Base-by-base conservation (phyloP, 2,329 filamentous ascomycete genomes). In the Trichoderma aggressivum region DNA sequence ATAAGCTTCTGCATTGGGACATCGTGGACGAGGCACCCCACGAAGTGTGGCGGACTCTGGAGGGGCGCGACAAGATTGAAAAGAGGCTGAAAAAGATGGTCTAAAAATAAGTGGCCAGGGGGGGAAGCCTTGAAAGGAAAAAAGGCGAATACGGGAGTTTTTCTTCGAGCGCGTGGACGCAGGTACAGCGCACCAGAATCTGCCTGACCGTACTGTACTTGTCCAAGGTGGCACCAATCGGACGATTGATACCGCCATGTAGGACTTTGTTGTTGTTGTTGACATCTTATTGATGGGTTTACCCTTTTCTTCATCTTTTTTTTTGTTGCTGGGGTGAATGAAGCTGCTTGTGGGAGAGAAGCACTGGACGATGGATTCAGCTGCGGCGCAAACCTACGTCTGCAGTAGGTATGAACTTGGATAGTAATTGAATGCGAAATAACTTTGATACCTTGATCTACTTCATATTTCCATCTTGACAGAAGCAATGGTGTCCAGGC, bases 1-100 rank as follows among this genome's bases (percentile, higher is more conserved):
- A 91, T 66, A 94, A 94, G 61, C 83, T 98, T 65, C 80, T 92
- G 71, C 85, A 87, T 50, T 99, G 95, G 94, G 94, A 97, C 80
- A 88, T 97, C 66, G 93, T 98, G 12, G 89, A 92, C 71, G 88
- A 91, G 73, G 94, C 94, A 3, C 92, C 94, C 6, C 93, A 97
- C 79, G 88, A 94, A 79, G 91, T 98, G 0, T 99, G 96, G 96
- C 84, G 83, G 75, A 93, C 91, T 3, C 80, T 86, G 2, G 87
- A 94, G 61, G 95, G 95, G 0, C 86, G 93, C 69, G 82, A 89
- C 65, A 81, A 89, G 60, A 90, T 98, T 80, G 94, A 97, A 84
- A 92, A 91, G 84, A 88, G 93, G 75, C 81, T 98, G 76, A 86
- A 84, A 73, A 85, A 94, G 78, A 79, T 98, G 73, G 88, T 95